Evolutionary conservation across 441 rosid species (phyloP).

Genomic region (Pelargonium exstipulatum): DNA sequence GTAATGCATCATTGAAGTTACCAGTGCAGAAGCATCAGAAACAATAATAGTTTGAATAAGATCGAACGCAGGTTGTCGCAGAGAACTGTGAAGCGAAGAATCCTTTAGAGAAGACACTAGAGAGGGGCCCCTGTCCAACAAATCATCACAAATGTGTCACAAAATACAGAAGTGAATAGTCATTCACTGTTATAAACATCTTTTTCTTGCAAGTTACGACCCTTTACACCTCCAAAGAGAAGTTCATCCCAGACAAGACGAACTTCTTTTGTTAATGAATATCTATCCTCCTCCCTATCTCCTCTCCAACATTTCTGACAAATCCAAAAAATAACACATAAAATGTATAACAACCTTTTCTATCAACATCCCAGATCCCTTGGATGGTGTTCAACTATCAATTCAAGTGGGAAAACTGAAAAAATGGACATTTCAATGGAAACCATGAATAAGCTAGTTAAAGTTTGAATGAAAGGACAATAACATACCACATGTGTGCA

Average conservation of each 20-base stretch:
- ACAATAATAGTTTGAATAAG: slow-evolving; percentile 75
- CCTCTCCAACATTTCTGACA: slow-evolving; percentile 1
- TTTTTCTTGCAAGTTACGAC: slow-evolving; percentile 10
- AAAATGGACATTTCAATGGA: neutral
- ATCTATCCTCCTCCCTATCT: slow-evolving; percentile 9
- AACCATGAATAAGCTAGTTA: slow-evolving; percentile 2
- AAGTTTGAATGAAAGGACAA: slow-evolving; percentile 7
- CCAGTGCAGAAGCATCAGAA: slow-evolving; percentile 85
- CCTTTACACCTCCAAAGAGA: neutral
- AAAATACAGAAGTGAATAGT: neutral
- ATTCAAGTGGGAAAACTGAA: neutral
- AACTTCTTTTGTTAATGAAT: neutral
- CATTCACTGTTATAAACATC: slow-evolving; percentile 12
- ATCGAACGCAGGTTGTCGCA: slow-evolving; percentile 95
- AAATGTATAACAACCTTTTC: neutral
- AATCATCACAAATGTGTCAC: slow-evolving; percentile 25
- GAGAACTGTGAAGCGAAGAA: slow-evolving; percentile 81
- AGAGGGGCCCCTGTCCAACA: slow-evolving; percentile 82
- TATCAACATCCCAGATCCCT: slow-evolving; percentile 7
- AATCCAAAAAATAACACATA: neutral
- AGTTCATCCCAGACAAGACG: neutral
- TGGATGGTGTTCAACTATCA: slow-evolving; percentile 1
- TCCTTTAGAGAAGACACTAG: slow-evolving; percentile 84
- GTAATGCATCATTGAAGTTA: slow-evolving; percentile 47
- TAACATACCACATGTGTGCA: slow-evolving; percentile 91